These are phyloP conservation scores for Volutella citrinella DNA, from an alignment of 2,329 filamentous ascomycete species.

Conservation along the genomic window DNA sequence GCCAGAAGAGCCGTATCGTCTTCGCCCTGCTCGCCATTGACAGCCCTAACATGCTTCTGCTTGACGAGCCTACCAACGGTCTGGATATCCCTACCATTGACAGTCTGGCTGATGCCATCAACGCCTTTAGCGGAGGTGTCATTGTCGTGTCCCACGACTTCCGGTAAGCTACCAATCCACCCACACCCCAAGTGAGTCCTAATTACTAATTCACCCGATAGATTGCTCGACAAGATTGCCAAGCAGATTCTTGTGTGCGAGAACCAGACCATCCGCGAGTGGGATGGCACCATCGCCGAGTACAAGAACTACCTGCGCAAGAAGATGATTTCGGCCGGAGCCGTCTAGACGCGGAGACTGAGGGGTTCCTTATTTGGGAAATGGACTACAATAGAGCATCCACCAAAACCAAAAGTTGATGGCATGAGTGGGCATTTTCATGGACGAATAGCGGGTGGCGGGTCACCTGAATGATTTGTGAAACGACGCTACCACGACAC, in stretches of 20 bases:
- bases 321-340: constrained; percentile 92
- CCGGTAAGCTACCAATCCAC: constrained; percentile 68
- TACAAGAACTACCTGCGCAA: constrained; percentile 99
- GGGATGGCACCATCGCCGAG: constrained; percentile 84
- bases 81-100: constrained; percentile 98
- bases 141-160: constrained; percentile 99
- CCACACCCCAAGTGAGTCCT: no score
- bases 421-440: constrained; percentile 28
- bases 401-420: constrained; percentile 25
- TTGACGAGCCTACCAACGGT: constrained; percentile 99
- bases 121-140: constrained; percentile 92
- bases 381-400: no score
- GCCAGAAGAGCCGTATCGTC: constrained; percentile 96
- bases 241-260: constrained; percentile 99
- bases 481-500: constrained; percentile 26
- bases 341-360: constrained; percentile 73
- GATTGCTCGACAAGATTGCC: constrained; percentile 97
- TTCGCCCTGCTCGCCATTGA: constrained; percentile 96
- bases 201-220: constrained; percentile 41
- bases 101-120: constrained; percentile 95
- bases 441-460: constrained; percentile 24
- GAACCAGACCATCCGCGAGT: constrained; percentile 87
- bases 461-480: constrained; percentile 25
- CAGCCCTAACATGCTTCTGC: constrained; percentile 91
- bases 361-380: no score